Evolutionary conservation across 306 rosid species (phyloP).

Genomic region (Glycyrrhiza uralensis): DNA sequence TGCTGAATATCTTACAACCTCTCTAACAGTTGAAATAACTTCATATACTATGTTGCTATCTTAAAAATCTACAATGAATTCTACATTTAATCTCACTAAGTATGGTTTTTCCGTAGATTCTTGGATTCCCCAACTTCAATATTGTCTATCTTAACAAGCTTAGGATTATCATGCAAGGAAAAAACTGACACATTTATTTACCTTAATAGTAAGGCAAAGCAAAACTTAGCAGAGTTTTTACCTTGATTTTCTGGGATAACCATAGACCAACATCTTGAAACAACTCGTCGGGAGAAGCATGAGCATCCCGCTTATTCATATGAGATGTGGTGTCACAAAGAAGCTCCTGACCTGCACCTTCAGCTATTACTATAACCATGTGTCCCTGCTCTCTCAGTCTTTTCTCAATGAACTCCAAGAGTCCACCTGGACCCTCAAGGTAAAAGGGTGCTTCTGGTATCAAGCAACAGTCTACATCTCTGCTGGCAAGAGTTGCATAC

Average conservation of each 20-base stretch:
- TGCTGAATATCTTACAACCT: background rate
- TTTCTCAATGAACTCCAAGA: constrained; percentile 53
- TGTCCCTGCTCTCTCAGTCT: constrained; percentile 64
- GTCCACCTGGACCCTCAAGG: constrained; percentile 68
- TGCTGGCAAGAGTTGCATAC: constrained; percentile 74
- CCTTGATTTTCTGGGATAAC: constrained; percentile 66
- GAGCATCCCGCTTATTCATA: constrained; percentile 43
- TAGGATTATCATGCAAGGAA: background rate
- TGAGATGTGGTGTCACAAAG: constrained; percentile 21
- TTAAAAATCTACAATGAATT: background rate
- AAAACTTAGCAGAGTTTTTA: constrained; percentile 10
- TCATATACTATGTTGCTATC: background rate
- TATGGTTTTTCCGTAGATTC: background rate
- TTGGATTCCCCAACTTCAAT: background rate
- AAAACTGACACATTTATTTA: background rate
- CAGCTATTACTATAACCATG: constrained; percentile 80
- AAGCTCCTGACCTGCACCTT: constrained; percentile 71
- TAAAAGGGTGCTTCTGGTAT: constrained; percentile 77
- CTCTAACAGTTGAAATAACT: background rate
- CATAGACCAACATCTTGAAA: constrained; percentile 68
- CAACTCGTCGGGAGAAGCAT: constrained; percentile 52
- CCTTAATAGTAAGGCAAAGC: background rate
- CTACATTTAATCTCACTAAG: background rate
- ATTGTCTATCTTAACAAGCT: background rate
- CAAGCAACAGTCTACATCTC: constrained; percentile 81